Conservation (phyloP, 1,284 basidiomycete genomes). For the Ustilago loliicola region DNA sequence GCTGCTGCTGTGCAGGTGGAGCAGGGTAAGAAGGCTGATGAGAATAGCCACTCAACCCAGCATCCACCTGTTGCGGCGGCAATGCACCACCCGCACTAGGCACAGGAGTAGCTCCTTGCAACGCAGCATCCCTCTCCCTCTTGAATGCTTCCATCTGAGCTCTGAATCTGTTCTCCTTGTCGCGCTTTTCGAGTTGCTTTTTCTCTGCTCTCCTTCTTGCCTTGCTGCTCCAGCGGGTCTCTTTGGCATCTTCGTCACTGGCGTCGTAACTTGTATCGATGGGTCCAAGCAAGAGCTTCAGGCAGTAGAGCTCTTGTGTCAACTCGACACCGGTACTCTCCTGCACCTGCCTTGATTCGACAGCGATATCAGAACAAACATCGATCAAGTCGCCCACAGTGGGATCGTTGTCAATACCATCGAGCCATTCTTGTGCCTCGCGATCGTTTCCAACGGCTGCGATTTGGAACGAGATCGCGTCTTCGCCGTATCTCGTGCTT, state of each 20-base stretch:
- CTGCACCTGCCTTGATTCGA: conserved; percentile 54
- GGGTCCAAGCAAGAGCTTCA: conserved; percentile 61
- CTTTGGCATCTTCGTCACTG: conserved; percentile 44
- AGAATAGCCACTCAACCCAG: conserved; percentile 26
- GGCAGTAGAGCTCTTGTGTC: conserved; percentile 56
- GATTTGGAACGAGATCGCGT: conserved; percentile 59
- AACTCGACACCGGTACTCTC: conserved; percentile 55
- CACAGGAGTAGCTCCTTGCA: conserved; percentile 24
- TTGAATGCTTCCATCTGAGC: conserved; percentile 25
- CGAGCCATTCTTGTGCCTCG: conserved; percentile 65
- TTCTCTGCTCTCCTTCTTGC: conserved; percentile 32
- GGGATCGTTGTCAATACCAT: conserved; percentile 60
- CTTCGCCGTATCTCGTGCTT: conserved; percentile 50
- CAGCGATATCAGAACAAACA: conserved; percentile 57
- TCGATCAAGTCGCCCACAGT: conserved; percentile 60
- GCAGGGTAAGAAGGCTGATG: conserved; percentile 40
- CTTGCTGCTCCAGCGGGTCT: conserved; percentile 9
- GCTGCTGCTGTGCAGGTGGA: conserved; percentile 4
- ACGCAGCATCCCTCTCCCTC: conserved; percentile 28
- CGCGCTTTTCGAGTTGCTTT: conserved; percentile 26
- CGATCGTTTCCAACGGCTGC: conserved; percentile 61
- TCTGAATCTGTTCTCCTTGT: conserved; percentile 28
- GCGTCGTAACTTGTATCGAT: conserved; percentile 62
- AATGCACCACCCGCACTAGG: conserved; percentile 46
- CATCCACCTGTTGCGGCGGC: conserved; percentile 27